phyloP scores from a whole-genome alignment of 2,329 filamentous ascomycete genomes.

The Hymenoscyphus salicellus region DNA sequence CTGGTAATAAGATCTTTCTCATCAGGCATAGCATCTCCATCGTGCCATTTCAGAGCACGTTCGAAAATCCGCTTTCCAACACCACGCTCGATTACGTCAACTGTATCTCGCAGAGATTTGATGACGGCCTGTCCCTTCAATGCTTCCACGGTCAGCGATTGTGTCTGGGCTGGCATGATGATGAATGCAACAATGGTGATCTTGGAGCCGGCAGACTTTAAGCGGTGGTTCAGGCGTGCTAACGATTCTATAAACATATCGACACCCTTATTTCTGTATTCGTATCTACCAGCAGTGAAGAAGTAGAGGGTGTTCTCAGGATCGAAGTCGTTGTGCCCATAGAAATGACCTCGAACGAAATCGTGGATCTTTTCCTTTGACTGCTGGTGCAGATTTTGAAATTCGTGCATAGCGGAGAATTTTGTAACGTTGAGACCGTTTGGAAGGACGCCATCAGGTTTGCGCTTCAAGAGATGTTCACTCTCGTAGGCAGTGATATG shows the following conservation, averaged over 20 bases:
- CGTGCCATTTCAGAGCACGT: conserved; percentile 90
- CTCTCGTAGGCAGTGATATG: conserved; percentile 98
- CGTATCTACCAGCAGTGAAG: conserved; percentile 95
- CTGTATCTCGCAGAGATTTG: conserved; percentile 90
- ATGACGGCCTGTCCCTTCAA: conserved; percentile 96
- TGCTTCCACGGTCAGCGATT: conserved; percentile 90
- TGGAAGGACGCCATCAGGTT: conserved; percentile 92
- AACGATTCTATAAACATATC: conserved; percentile 99
- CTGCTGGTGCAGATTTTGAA: conserved; percentile 95
- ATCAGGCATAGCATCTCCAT: conserved; percentile 88
- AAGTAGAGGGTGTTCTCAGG: conserved; percentile 96
- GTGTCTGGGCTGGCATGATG: conserved; percentile 97
- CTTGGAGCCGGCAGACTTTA: conserved; percentile 82
- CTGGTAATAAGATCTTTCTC: conserved; percentile 93
- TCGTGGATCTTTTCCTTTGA: conserved; percentile 98
- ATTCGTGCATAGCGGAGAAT: conserved; percentile 97
- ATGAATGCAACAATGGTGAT: conserved; percentile 96
- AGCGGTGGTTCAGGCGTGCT: conserved; percentile 86
- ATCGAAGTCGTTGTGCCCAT: conserved; percentile 96
- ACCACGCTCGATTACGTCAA: conserved; percentile 86
- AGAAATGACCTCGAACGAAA: conserved; percentile 97
- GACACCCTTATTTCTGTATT: conserved; percentile 97
- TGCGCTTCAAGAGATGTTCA: conserved; percentile 94
- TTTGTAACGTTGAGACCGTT: conserved; percentile 98
- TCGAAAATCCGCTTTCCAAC: conserved; percentile 94